Percentiles rank a stretch among this genome's conserved stretches.
phyloP scores from a whole-genome alignment of 225 moss, liverwort and hornwort genomes.

The Antitrichia curtipendula region DNA sequence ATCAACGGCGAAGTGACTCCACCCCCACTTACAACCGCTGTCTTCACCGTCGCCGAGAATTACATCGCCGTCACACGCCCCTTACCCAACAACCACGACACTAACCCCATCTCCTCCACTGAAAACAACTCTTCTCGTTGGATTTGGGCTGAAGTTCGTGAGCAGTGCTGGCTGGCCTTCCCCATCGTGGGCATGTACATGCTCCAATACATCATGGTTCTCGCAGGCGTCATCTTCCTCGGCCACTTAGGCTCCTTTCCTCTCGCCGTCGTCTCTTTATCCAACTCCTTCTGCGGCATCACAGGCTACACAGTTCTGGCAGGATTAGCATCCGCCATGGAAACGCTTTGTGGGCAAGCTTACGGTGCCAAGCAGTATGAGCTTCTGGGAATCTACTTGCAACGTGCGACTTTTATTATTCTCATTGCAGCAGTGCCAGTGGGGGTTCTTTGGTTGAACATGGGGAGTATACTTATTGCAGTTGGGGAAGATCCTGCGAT shows the following conservation, averaged over 20 bases:
- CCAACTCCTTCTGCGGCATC: constrained; percentile 17
- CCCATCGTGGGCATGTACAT: constrained; percentile 37
- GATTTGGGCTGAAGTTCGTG: constrained; percentile 28
- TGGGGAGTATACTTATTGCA: not conserved
- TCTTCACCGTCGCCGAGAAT: constrained; percentile 28
- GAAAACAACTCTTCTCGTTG: constrained; percentile 1
- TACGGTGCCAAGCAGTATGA: constrained; percentile 42
- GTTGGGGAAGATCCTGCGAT: constrained; percentile 18
- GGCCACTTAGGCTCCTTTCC: constrained; percentile 31
- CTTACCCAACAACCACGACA: not conserved
- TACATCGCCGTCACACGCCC: constrained; percentile 2
- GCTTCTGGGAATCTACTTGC: constrained; percentile 32
- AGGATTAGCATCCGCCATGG: constrained; percentile 23
- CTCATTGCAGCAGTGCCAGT: not conserved
- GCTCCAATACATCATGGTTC: constrained; percentile 7
- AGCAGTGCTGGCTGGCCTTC: constrained; percentile 36
- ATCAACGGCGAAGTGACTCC: constrained; percentile 17
- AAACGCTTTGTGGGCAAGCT: constrained; percentile 46
- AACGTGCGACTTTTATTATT: constrained; percentile 6
- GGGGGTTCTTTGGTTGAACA: constrained; percentile 11
- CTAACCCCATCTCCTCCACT: constrained; percentile 2
- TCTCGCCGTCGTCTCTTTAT: constrained; percentile 8
- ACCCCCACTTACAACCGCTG: not conserved
- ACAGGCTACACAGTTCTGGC: constrained; percentile 8
- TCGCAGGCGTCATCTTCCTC: constrained; percentile 1